phyloP scores from a whole-genome alignment of 306 rosid genomes.

The Biancaea sappan region DNA sequence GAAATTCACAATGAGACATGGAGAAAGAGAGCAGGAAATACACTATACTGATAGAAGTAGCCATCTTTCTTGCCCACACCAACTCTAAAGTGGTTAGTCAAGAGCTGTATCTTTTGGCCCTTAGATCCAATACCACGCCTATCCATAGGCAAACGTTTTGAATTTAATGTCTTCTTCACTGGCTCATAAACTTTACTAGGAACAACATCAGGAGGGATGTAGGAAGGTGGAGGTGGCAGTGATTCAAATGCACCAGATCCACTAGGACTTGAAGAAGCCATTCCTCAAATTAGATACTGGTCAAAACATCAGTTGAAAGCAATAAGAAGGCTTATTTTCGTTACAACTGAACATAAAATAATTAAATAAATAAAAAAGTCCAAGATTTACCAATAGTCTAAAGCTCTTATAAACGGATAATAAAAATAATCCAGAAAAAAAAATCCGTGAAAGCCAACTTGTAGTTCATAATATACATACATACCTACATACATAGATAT shows the following conservation, averaged over 20 bases:
- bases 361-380: no score
- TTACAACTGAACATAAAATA: no score
- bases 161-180: background rate
- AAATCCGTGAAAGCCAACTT: no score
- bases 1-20: background rate
- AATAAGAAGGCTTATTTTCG: no score
- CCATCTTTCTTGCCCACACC: conserved; percentile 21
- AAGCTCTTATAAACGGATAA: background rate
- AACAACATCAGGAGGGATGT: conserved; percentile 30
- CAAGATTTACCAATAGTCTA: no score
- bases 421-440: background rate
- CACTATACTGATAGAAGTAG: conserved; percentile 48
- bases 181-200: background rate
- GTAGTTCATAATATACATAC: no score
- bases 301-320: background rate
- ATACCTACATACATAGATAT: no score
- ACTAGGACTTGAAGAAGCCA: conserved; percentile 19
- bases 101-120: conserved; percentile 42
- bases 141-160: conserved; percentile 36
- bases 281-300: conserved; percentile 29
- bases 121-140: conserved; percentile 41
- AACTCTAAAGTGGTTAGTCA: conserved; percentile 46
- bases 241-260: background rate
- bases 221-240: conserved; percentile 33
- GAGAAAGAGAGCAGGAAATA: background rate